Conservation (phyloP, 2,329 filamentous ascomycete genomes). For the Calonectria leucothoes region DNA sequence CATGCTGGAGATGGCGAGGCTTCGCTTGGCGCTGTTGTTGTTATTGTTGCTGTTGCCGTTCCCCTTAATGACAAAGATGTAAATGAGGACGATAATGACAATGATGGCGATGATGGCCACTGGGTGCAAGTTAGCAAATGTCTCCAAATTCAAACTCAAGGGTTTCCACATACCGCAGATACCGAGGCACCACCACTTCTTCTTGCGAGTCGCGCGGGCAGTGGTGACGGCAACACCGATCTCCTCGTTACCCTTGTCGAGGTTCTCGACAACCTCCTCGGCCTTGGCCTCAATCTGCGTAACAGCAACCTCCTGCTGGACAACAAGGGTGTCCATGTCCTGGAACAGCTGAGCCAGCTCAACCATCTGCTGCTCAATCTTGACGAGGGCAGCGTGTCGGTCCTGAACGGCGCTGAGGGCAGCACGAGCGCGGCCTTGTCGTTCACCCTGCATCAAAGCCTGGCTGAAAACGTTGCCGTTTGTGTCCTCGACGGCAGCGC, state of each 20-base stretch:
- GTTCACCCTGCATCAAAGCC: slow-evolving; percentile 83
- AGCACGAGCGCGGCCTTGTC: slow-evolving; percentile 82
- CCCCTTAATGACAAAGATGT: slow-evolving; percentile 56
- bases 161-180: slow-evolving; percentile 67
- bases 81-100: slow-evolving; percentile 62
- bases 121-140: slow-evolving; percentile 46
- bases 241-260: slow-evolving; percentile 86
- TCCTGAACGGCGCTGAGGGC: slow-evolving; percentile 84
- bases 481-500: slow-evolving; percentile 79
- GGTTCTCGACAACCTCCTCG: slow-evolving; percentile 85
- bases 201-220: slow-evolving; percentile 82
- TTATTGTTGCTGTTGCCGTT: too few species aligned
- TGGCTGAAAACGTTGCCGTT: slow-evolving; percentile 88
- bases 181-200: slow-evolving; percentile 97
- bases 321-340: slow-evolving; percentile 86
- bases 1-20: slow-evolving; percentile 36
- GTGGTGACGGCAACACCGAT: slow-evolving; percentile 85
- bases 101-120: slow-evolving; percentile 66
- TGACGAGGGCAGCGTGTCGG: slow-evolving; percentile 87
- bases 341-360: slow-evolving; percentile 90
- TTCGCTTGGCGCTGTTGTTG: slow-evolving; percentile 48
- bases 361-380: slow-evolving; percentile 91
- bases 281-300: slow-evolving; percentile 86
- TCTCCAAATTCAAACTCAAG: not conserved
- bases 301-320: slow-evolving; percentile 86